phyloP scores from a whole-genome alignment of 2,329 filamentous ascomycete genomes.

The Fusarium citri region DNA sequence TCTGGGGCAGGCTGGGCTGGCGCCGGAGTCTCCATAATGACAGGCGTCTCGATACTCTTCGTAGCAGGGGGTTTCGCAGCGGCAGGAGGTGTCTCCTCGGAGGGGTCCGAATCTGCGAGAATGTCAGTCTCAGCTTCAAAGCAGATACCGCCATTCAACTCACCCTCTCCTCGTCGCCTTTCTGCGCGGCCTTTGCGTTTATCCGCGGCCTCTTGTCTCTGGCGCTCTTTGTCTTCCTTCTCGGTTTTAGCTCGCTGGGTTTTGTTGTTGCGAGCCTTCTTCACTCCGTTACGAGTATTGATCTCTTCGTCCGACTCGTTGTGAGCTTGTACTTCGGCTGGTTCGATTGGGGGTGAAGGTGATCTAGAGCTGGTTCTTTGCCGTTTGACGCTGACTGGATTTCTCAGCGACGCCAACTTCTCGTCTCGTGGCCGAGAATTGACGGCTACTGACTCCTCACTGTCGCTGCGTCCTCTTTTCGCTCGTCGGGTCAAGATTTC shows the following conservation, averaged over 20 bases:
- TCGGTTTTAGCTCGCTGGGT: slow-evolving; percentile 72
- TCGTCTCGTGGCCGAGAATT: slow-evolving; percentile 32
- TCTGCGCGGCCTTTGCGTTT: slow-evolving; percentile 87
- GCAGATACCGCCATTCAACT: slow-evolving; percentile 28
- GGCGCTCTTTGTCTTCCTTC: slow-evolving; percentile 79
- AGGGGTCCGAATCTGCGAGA: slow-evolving; percentile 74
- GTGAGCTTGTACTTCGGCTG: slow-evolving; percentile 61
- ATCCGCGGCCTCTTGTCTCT: slow-evolving; percentile 78
- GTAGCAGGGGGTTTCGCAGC: slow-evolving; percentile 44
- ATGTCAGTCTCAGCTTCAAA: slow-evolving; percentile 24
- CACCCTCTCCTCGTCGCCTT: slow-evolving; percentile 84
- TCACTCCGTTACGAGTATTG: slow-evolving; percentile 62
- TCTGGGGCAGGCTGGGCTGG: slow-evolving; percentile 49
- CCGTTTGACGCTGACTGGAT: slow-evolving; percentile 78
- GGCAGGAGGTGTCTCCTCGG: slow-evolving; percentile 73
- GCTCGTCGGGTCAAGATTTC: slow-evolving; percentile 72
- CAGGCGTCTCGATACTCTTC: slow-evolving; percentile 50
- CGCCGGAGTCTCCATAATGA: slow-evolving; percentile 44
- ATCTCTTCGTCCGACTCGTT: slow-evolving; percentile 80
- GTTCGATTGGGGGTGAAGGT: slow-evolving; percentile 63
- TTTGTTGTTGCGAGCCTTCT: slow-evolving; percentile 71
- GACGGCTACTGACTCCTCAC: slow-evolving; percentile 82
- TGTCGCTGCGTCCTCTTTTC: slow-evolving; percentile 90
- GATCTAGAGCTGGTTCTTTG: slow-evolving; percentile 86
- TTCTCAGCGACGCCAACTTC: slow-evolving; percentile 61